These are phyloP conservation scores for Linnemannia zychae DNA, from an alignment of 192 early-diverging fungal species.

Conservation along the genomic window DNA sequence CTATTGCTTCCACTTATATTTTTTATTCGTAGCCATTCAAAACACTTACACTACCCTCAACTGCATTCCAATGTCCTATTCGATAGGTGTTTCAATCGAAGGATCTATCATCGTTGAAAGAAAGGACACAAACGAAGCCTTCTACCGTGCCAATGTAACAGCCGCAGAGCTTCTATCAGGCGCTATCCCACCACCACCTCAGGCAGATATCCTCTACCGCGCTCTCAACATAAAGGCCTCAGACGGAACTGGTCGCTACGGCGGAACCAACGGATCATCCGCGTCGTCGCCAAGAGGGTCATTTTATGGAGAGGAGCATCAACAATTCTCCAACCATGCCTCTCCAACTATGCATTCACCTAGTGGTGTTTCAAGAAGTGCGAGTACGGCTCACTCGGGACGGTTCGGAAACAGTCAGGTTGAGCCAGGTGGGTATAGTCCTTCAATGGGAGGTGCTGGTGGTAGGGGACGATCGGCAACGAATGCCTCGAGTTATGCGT, in stretches of 20 bases:
- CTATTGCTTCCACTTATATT: too few species aligned
- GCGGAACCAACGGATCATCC: neutral
- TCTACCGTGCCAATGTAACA: conserved; percentile 79
- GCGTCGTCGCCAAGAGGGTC: neutral
- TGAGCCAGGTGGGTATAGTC: neutral
- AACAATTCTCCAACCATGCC: neutral
- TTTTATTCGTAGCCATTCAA: too few species aligned
- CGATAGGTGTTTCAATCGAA: conserved; percentile 63
- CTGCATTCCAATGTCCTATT: too few species aligned
- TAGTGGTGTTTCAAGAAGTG: neutral
- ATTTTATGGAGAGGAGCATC: neutral
- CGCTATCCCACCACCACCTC: conserved; percentile 73
- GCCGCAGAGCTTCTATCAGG: conserved; percentile 88
- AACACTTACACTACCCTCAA: too few species aligned
- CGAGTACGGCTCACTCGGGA: neutral
- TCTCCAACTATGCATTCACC: neutral
- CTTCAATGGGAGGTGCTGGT: neutral
- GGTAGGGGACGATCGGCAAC: neutral
- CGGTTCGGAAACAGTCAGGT: neutral
- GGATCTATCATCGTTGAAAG: conserved; percentile 86
- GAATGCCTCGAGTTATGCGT: neutral
- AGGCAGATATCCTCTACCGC: conserved; percentile 83
- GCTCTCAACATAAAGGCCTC: conserved; percentile 68
- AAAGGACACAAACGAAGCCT: conserved; percentile 81
- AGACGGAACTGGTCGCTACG: neutral